Base-by-base conservation (phyloP, 371 early-diverging fungal genomes). In the Sporodiniella umbellata region DNA sequence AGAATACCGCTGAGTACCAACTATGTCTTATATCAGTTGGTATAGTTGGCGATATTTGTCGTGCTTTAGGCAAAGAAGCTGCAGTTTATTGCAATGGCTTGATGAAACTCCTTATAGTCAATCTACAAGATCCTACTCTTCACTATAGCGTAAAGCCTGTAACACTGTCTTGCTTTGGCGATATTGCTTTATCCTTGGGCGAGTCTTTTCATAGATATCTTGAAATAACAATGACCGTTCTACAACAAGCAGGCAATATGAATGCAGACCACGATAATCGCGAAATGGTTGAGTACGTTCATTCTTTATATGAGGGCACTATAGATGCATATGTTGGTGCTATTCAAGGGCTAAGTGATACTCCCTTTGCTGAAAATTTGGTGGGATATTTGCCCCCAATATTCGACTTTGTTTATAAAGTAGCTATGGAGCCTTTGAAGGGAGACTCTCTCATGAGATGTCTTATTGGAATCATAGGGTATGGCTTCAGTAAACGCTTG, bases 241-340 rank as follows among this genome's bases (percentile, higher is more conserved):
- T 98, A 31, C 75, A 82, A 38, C 92, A 94, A 53, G 95, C 94
- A 3, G 80, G 85, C 61, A 64, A 61, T 35, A 81, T 88, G 71
- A 76, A 84, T 53, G 85, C 87, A 7, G 76, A 72, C 24, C 48
- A 74, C 54, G 72, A 79, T 26, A 84, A 87, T 61, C 82, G 80
- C 51, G 90, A 92, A 44, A 81, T 85, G 67, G 79, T 84, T 31
- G 97, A 97, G 52, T 94, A 92, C 63, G 84, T 87, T 26, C 86
- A 85, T 54, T 66, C 83, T 33, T 76, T 96, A 45, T 85, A 92
- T 25, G 92, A 93, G 59, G 87, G 90, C 39, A 91, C 92, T 59
- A 68, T 95, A 26, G 98, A 96, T 65, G 95, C 96, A 10, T 96
- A 91, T 68, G 89, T 94, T 21, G 98, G 98, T 42, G 93, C 97